These are phyloP conservation scores for Annulohypoxylon truncatum DNA, from an alignment of 2,329 filamentous ascomycete species.

Conservation along the genomic window DNA sequence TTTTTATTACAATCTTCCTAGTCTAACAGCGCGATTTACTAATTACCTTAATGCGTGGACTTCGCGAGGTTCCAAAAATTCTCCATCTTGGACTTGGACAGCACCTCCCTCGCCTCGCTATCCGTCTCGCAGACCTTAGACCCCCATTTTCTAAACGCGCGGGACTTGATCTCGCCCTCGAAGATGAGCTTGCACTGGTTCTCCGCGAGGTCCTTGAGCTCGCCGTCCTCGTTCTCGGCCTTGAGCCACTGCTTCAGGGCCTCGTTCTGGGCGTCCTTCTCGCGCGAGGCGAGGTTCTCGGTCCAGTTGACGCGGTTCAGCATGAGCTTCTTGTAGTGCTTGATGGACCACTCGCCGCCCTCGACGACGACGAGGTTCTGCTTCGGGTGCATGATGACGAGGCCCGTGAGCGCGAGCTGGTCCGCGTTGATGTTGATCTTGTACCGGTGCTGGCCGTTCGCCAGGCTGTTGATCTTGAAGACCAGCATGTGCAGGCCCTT, in stretches of 20 bases:
- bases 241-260: conserved; percentile 78
- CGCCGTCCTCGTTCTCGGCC: conserved; percentile 80
- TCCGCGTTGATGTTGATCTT: conserved; percentile 94
- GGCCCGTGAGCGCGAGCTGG: conserved; percentile 84
- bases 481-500: conserved; percentile 89
- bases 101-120: conserved; percentile 82
- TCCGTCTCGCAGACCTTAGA: conserved; percentile 95
- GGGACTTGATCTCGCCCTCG: conserved; percentile 86
- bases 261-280: conserved; percentile 69
- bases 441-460: conserved; percentile 92
- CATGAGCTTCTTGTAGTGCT: conserved; percentile 92
- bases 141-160: conserved; percentile 87
- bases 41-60: conserved; percentile 53
- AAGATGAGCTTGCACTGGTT: conserved; percentile 90
- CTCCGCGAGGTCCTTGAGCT: conserved; percentile 80
- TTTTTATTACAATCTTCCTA: conserved; percentile 27
- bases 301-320: conserved; percentile 94
- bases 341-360: conserved; percentile 84
- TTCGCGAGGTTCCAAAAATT: conserved; percentile 95
- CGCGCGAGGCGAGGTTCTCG: conserved; percentile 80
- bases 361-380: conserved; percentile 93
- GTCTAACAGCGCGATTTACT: background rate
- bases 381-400: conserved; percentile 91
- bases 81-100: conserved; percentile 88
- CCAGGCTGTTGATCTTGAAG: conserved; percentile 89